Conservation (phyloP, 2,329 filamentous ascomycete species). For the Exophiala sp. region DNA sequence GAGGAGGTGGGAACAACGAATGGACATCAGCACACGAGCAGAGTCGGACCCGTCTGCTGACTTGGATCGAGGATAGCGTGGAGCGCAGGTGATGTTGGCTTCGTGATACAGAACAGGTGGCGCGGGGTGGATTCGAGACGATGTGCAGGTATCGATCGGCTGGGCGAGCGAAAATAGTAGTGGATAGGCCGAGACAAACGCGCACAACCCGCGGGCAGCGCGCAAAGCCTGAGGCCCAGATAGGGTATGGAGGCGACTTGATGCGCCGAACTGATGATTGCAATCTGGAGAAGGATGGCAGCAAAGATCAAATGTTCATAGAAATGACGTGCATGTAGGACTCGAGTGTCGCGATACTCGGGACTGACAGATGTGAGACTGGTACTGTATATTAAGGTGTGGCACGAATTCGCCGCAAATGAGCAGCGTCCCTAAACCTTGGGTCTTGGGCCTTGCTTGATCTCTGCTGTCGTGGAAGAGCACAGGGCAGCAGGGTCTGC, state of each 20-base stretch:
- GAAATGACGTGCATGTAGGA: conserved; percentile 17
- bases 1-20: conserved; percentile 16
- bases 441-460: neutral
- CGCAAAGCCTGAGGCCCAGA: neutral
- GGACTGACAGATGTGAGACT: conserved; percentile 6
- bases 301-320: conserved; percentile 3
- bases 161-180: neutral
- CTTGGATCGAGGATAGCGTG: conserved; percentile 6
- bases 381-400: too few relatives aligned
- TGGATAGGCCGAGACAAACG: conserved; percentile 10
- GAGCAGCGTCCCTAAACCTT: neutral
- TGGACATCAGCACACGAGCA: conserved; percentile 23
- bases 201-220: conserved; percentile 9
- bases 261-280: neutral
- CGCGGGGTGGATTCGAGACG: conserved; percentile 16
- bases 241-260: neutral
- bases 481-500: neutral
- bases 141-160: conserved; percentile 1
- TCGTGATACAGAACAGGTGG: conserved; percentile 22
- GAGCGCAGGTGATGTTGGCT: conserved; percentile 10
- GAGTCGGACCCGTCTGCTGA: conserved; percentile 11
- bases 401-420: neutral
- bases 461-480: neutral
- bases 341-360: conserved; percentile 13
- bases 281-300: conserved; percentile 5